Base-by-base conservation (phyloP, 805 yeast species). In the Wickerhamiella musiphila region DNA sequence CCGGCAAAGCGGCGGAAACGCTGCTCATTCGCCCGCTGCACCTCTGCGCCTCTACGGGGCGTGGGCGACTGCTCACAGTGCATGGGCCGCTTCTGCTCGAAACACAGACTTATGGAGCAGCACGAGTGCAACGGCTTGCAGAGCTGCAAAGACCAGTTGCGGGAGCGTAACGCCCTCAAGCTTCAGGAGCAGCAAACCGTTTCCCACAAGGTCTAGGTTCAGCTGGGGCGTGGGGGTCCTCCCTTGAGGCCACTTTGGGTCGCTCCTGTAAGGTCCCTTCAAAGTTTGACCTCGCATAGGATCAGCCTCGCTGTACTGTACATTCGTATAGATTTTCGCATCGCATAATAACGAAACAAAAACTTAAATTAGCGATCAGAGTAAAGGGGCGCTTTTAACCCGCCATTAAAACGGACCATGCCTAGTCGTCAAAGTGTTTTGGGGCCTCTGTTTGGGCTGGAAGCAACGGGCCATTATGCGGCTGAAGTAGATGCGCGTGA, bases 41-140 rank as follows among this genome's bases (percentile, higher is more conserved):
- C 65, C 14, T 63, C 75, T n/a, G 58, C 68, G 9, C 79, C 84
- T 1, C 54, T 66, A 31, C 59, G 70, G 16, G 65, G 68, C 31
- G 68, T 79, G 27, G 94, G 94, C 29, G 83, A 75, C 51, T 82
- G 94, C 53, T 66, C 72, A 33, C 77, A 73, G 49, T 82, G 94
- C 53, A 68, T 69, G 29, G 92, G 93, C 28, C 76, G 74, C 47
- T 82, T 70, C 53, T 82, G 94, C 54, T 75, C 86, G 20, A 76
- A 77, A 47, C 94, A 82, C 57, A 66, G 94, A 35, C 61, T 82
- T 35, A 61, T 83, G 57, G 94, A 82, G 54, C 82, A 74, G 53
- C 94, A 82, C 56, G 52, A 64, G 37, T 82, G 94, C 51, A 61
- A 65, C 35, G 93, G 90, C 5, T 64, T 82, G 37, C 76, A 74